Base-by-base conservation (phyloP, 2,329 filamentous ascomycete genomes). In the Cladosporium halotolerans region DNA sequence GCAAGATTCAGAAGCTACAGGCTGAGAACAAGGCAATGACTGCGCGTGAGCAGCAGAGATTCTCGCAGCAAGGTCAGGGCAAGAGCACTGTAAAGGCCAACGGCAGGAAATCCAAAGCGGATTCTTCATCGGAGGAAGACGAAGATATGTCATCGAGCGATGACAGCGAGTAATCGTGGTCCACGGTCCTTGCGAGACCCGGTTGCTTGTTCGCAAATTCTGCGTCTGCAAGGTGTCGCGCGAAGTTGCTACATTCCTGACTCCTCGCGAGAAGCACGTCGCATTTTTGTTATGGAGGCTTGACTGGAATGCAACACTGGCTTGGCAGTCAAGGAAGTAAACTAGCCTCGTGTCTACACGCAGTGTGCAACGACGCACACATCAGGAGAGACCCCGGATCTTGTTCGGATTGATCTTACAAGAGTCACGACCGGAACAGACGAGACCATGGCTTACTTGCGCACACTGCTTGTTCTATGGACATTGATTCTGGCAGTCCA, bases 1-100 rank as follows among this genome's bases (percentile, higher is more conserved):
- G 70, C 18, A 74, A 75, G 54, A 63, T 77, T 23, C 70, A 70
- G 11, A 69, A 71, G 54, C 45, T 76, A 49, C 68, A 69, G 41
- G 66, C 71, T 42, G 73, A 76, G 58, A 69, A 67, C 34, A 68
- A 70, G 39, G 68, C 62, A 34, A 61, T 72, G 31, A 45, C 68
- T 39, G 53, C 62, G 23, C 56, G 64, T 45, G 67, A 72, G 56
- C 63, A 63, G 34, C 57, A 60, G 36, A 53, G 57, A 8, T 19
- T 41, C 16, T 18, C 40, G 1, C 33, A 46, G 9, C 33, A 50
- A 18, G 52, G 36, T 32, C 52, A 46, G 19, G 23, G 40, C 39
- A 19, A 47, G 44, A 42, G 36, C 38, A 33, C 28, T 44, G 34
- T 31, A 47, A 49, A 54, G 19, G 11, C 19, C 32, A 59, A 59